Evolutionary conservation across 2,329 filamentous ascomycete genomes (phyloP), one percentile per base, ranked within the genome.

Genomic region (Neospermospora avenae): DNA sequence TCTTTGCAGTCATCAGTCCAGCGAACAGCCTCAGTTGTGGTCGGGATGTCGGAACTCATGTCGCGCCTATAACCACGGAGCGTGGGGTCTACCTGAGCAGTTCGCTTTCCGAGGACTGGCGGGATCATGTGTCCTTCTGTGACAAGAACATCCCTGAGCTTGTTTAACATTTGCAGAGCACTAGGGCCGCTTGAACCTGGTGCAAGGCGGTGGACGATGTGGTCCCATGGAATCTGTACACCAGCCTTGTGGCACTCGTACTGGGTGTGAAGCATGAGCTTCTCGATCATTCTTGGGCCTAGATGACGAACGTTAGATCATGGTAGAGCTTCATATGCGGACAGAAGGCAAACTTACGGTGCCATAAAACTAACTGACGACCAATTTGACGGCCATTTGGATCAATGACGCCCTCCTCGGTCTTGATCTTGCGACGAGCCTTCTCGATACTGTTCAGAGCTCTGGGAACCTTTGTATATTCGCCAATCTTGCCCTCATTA

Each of bases 251-350:
- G 63, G 18, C 58, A 74, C 63, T 80, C 78, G 35, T 77, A 80
- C 11, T 75, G 68, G 0, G 79, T 63, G 57, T 74, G 67, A 0
- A 80, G 68, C 0, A 80, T 59, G 0, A 79, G 63, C 65, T 80
- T 80, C 39, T 80, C 78, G 0, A 72, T 69, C 76, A 80, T 81
- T 10, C 77, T 74, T 10, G 76, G 74, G 0, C 77, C 78, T 81
- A 49, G 5, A 24, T 37, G 8, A 31, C 14, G 16, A 55, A 14
- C 39, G 20, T 42, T 42, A 42, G 39, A 7, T 7, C 20, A 7
- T 18, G 16, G 20, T 5, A 42, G 20, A 11, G 16, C 39, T 6
- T 18, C 8, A 2, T 8, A n/a, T 7, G 8, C 18, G 18, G 13
- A 18, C 18, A 41, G 18, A 14, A 25, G 20, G 10, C 20, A 25